phyloP scores from a whole-genome alignment of 163 green algal species.

The Chlorella variabilis region DNA sequence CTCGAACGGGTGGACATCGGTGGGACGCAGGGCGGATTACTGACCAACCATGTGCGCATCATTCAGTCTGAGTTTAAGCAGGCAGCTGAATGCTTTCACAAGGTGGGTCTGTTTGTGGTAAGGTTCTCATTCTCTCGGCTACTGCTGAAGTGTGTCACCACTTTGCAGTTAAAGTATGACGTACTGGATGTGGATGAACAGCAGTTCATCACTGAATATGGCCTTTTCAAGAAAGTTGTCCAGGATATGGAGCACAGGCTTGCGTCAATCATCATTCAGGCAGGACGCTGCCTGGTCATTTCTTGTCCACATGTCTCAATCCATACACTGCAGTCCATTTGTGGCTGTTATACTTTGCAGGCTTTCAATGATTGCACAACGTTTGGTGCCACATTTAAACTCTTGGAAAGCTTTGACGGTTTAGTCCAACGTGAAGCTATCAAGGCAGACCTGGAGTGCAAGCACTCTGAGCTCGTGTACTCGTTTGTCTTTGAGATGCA shows the following conservation, averaged over 20 bases:
- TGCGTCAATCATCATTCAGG: constrained; percentile 83
- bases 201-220: constrained; percentile 82
- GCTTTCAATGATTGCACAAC: constrained; percentile 92
- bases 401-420: constrained; percentile 91
- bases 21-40: constrained; percentile 42
- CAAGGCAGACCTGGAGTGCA: constrained; percentile 78
- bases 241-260: constrained; percentile 84
- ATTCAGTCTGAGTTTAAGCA: constrained; percentile 12
- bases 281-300: constrained; percentile 2
- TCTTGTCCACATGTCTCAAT: too few species aligned
- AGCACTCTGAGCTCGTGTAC: constrained; percentile 77
- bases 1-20: constrained; percentile 92
- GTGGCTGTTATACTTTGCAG: constrained; percentile 41
- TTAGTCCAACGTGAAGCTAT: constrained; percentile 90
- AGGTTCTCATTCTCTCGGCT: not conserved
- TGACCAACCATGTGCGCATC: constrained; percentile 61
- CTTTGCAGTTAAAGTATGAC: constrained; percentile 78
- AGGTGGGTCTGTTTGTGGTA: not conserved
- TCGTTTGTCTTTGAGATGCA: constrained; percentile 73
- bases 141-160: not conserved
- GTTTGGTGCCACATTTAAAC: constrained; percentile 87
- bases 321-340: not conserved
- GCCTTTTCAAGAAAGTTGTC: constrained; percentile 71
- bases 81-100: constrained; percentile 6
- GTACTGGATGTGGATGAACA: constrained; percentile 78